Conservation (phyloP, 768 basidiomycete species). For the Leccinum ochraceum region DNA sequence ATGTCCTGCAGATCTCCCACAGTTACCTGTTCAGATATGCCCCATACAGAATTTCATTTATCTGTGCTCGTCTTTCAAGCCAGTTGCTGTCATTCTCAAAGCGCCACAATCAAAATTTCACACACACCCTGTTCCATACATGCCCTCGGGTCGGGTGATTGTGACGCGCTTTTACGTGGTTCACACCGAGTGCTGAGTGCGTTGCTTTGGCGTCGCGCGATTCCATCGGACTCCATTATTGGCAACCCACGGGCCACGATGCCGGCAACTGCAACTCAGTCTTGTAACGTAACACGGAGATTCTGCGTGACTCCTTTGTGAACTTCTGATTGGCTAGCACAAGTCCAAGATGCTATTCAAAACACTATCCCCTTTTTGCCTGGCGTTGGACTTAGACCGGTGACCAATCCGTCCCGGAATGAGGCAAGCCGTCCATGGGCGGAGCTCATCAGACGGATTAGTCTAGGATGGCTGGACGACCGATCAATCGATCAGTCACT, state of each 20-base stretch:
- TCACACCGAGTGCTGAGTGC: background rate
- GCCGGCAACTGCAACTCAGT: background rate
- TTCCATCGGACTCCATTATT: background rate
- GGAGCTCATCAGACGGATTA: background rate
- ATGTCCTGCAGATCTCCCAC: background rate
- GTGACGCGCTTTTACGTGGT: background rate
- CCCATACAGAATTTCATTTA: background rate
- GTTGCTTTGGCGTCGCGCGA: background rate
- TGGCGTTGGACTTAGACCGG: background rate
- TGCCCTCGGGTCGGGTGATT: too few relatives aligned
- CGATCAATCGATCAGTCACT: background rate
- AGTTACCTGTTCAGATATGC: too few relatives aligned
- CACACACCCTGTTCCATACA: background rate
- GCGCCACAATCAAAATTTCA: background rate
- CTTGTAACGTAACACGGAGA: background rate
- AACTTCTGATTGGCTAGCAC: background rate
- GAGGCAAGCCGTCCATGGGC: background rate
- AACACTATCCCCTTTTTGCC: background rate
- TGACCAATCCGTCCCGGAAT: background rate
- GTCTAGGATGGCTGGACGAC: background rate
- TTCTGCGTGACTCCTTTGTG: background rate
- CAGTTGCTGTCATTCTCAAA: background rate
- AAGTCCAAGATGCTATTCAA: too few relatives aligned
- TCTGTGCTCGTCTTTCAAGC: background rate
- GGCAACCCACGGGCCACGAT: background rate